phyloP scores from a whole-genome alignment of 2,329 filamentous ascomycete genomes.

The Cyclaneusma minus region DNA sequence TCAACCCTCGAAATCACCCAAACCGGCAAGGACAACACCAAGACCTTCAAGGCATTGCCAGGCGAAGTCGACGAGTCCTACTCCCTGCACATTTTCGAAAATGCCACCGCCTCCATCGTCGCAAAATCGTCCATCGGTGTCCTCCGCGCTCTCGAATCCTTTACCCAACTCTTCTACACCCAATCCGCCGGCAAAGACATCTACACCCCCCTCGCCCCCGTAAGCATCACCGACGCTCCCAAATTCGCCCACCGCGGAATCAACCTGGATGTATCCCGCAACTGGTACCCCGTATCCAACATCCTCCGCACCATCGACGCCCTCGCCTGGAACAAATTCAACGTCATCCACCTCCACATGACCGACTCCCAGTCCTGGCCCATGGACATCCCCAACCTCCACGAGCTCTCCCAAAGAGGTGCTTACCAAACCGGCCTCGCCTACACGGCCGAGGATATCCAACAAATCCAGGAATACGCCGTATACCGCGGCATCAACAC shows the following conservation, averaged over 20 bases:
- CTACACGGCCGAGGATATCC: slow-evolving; percentile 52
- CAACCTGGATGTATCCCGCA: slow-evolving; percentile 63
- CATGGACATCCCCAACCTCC: slow-evolving; percentile 60
- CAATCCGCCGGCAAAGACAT: slow-evolving; percentile 36
- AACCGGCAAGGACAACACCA: slow-evolving; percentile 33
- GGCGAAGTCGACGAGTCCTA: slow-evolving; percentile 65
- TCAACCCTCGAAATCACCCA: slow-evolving; percentile 46
- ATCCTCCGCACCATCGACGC: slow-evolving; percentile 66
- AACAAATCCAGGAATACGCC: slow-evolving; percentile 55
- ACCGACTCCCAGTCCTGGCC: slow-evolving; percentile 82
- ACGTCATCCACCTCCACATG: slow-evolving; percentile 64
- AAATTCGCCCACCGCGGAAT: slow-evolving; percentile 65
- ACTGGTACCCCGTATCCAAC: slow-evolving; percentile 42
- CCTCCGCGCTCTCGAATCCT: slow-evolving; percentile 58
- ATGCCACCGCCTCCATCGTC: slow-evolving; percentile 44
- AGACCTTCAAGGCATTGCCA: slow-evolving; percentile 42
- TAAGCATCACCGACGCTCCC: slow-evolving; percentile 57
- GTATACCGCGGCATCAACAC: slow-evolving; percentile 52
- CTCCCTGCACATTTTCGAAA: slow-evolving; percentile 39
- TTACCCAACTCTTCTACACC: slow-evolving; percentile 65
- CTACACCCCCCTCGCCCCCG: slow-evolving; percentile 58
- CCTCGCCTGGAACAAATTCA: slow-evolving; percentile 67
- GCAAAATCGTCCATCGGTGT: slow-evolving; percentile 55
- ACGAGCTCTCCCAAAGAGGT: slow-evolving; percentile 55
- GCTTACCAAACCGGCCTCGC: slow-evolving; percentile 53